Evolutionary conservation across 2,329 filamentous ascomycete genomes (phyloP).

Genomic region (Geosmithia putterillii): DNA sequence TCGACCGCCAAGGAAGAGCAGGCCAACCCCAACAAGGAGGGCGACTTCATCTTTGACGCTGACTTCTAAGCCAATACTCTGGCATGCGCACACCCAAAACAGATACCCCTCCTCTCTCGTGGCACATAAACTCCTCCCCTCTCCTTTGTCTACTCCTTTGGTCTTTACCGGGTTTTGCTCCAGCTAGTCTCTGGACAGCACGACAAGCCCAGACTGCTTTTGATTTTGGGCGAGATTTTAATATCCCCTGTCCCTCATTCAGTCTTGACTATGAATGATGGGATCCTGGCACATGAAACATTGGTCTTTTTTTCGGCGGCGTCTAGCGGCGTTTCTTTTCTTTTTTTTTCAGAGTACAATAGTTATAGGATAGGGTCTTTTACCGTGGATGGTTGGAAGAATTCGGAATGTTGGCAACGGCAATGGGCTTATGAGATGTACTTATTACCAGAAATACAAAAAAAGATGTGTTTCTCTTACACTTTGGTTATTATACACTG

Average conservation of each 20-base stretch:
- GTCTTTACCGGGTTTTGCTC: not conserved
- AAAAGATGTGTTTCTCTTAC: not conserved
- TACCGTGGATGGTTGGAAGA: slow-evolving; percentile 4
- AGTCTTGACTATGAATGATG: slow-evolving; percentile 1
- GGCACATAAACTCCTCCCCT: not conserved
- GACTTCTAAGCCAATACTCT: slow-evolving; percentile 75
- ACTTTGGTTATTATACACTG: too few relatives aligned
- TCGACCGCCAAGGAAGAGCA: slow-evolving; percentile 59
- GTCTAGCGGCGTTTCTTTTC: not conserved
- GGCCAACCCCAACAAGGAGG: slow-evolving; percentile 40
- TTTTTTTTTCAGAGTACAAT: too few relatives aligned
- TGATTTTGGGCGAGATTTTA: not conserved
- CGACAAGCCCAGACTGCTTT: not conserved
- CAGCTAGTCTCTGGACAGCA: not conserved
- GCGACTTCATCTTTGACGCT: slow-evolving; percentile 86
- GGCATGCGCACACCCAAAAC: slow-evolving; percentile 2
- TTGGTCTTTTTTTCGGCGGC: not conserved
- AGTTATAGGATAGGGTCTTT: slow-evolving; percentile 5
- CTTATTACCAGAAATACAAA: not conserved
- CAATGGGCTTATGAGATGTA: not conserved
- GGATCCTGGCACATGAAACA: not conserved
- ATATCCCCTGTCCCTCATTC: not conserved
- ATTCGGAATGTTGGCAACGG: not conserved
- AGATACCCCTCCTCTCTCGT: slow-evolving; percentile 1
- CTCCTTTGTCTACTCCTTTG: not conserved